Percentiles rank a stretch among this genome's conserved stretches.
These are phyloP conservation scores for Juglanconis sp. DNA, from an alignment of 2,329 filamentous ascomycete genomes.

Conservation along the genomic window DNA sequence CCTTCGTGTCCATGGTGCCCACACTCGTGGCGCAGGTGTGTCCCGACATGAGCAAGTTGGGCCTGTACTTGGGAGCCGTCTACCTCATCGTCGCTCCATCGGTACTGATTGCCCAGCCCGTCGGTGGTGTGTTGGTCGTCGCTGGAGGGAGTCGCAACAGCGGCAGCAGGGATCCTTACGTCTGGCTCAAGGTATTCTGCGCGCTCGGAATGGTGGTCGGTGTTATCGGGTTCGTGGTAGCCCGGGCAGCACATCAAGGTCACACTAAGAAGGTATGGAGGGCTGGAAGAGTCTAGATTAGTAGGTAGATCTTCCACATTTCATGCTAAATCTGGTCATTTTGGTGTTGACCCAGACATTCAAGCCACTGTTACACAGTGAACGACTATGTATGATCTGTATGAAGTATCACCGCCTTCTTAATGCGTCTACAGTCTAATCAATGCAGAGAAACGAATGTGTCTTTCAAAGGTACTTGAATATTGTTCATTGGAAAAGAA, in stretches of 20 bases:
- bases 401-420: background rate
- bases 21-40: slow-evolving; percentile 57
- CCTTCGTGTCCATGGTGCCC: slow-evolving; percentile 58
- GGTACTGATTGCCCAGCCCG: slow-evolving; percentile 55
- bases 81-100: slow-evolving; percentile 55
- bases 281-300: background rate
- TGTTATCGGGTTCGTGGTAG: slow-evolving; percentile 23
- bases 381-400: background rate
- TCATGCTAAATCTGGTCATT: too few species aligned
- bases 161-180: slow-evolving; percentile 28
- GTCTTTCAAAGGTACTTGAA: too few species aligned
- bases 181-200: slow-evolving; percentile 53
- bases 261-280: background rate
- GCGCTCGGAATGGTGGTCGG: slow-evolving; percentile 40
- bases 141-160: slow-evolving; percentile 33
- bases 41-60: slow-evolving; percentile 54
- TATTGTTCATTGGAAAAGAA: too few species aligned
- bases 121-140: slow-evolving; percentile 49
- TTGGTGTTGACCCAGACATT: too few species aligned
- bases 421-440: background rate
- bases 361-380: too few species aligned
- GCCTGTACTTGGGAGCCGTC: slow-evolving; percentile 53
- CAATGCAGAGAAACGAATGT: too few species aligned
- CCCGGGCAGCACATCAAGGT: slow-evolving; percentile 26
- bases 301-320: too few species aligned